Conservation (phyloP, 2,329 filamentous ascomycete genomes). For the Lasiodiplodia citricola region DNA sequence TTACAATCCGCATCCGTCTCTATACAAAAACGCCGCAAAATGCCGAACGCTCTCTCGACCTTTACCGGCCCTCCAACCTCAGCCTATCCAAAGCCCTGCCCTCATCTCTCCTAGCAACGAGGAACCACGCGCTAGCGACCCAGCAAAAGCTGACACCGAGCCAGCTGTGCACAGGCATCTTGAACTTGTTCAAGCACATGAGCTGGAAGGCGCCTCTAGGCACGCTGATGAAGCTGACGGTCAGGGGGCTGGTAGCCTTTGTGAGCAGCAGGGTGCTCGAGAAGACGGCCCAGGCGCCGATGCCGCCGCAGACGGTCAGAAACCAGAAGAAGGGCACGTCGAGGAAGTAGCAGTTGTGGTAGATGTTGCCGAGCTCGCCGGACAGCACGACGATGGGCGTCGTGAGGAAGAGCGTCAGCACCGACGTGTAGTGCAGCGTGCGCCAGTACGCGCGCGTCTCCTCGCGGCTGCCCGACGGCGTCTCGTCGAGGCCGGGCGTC, state of each 20-base stretch:
- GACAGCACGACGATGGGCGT: slow-evolving; percentile 57
- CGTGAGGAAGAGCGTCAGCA: slow-evolving; percentile 56
- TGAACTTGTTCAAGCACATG: slow-evolving; percentile 53
- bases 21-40: background rate
- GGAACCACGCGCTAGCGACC: slow-evolving; percentile 57
- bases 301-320: slow-evolving; percentile 55
- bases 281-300: slow-evolving; percentile 57
- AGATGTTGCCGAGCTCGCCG: slow-evolving; percentile 56
- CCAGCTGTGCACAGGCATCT: slow-evolving; percentile 58
- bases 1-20: background rate
- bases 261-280: slow-evolving; percentile 54
- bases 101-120: slow-evolving; percentile 49
- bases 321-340: slow-evolving; percentile 63
- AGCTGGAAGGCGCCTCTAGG: slow-evolving; percentile 57
- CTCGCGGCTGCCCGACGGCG: slow-evolving; percentile 43
- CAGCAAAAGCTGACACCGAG: slow-evolving; percentile 58
- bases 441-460: slow-evolving; percentile 59
- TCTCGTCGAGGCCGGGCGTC: slow-evolving; percentile 9
- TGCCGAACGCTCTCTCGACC: background rate
- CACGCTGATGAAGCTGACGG: slow-evolving; percentile 56
- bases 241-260: slow-evolving; percentile 57
- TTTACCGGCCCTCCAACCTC: slow-evolving; percentile 37
- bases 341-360: slow-evolving; percentile 59
- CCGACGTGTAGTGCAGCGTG: slow-evolving; percentile 58
- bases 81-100: slow-evolving; percentile 41